phyloP scores from a whole-genome alignment of 768 basidiomycete genomes.

The Mycena epipterygia region DNA sequence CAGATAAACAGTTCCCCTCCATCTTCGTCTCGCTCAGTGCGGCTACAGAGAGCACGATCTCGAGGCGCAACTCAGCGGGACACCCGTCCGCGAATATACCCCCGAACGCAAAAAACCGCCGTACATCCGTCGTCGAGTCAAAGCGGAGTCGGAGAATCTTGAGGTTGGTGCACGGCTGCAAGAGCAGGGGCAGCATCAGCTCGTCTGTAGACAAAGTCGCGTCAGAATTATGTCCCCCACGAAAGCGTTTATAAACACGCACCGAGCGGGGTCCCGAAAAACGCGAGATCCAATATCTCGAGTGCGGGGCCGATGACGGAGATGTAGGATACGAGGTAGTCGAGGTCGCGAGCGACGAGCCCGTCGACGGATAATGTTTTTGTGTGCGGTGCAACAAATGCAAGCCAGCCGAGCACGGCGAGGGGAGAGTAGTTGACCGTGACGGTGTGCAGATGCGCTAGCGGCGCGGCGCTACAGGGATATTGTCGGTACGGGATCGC shows the following conservation, averaged over 20 bases:
- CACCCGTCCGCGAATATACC: not conserved
- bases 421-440: slow-evolving; percentile 16
- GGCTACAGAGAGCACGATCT: not conserved
- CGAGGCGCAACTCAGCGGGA: not conserved
- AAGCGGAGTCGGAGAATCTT: slow-evolving; percentile 3
- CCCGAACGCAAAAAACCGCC: slow-evolving; percentile 8
- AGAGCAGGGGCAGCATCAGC: not conserved
- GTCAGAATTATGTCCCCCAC: not conserved
- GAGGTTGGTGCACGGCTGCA: not conserved
- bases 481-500: slow-evolving; percentile 12
- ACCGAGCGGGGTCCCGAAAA: not conserved
- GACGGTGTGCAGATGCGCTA: not conserved
- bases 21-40: no score
- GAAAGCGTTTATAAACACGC: not conserved
- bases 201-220: not conserved
- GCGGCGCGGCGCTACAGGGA: not conserved
- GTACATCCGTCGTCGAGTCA: not conserved
- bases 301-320: not conserved
- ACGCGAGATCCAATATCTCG: slow-evolving; percentile 10
- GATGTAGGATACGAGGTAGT: slow-evolving; percentile 15
- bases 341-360: slow-evolving; percentile 6
- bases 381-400: not conserved
- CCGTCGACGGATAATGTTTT: not conserved
- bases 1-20: no score
- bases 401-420: slow-evolving; percentile 25